Conservation (phyloP, 2,329 filamentous ascomycete species). For the Sarocladium oryzae region DNA sequence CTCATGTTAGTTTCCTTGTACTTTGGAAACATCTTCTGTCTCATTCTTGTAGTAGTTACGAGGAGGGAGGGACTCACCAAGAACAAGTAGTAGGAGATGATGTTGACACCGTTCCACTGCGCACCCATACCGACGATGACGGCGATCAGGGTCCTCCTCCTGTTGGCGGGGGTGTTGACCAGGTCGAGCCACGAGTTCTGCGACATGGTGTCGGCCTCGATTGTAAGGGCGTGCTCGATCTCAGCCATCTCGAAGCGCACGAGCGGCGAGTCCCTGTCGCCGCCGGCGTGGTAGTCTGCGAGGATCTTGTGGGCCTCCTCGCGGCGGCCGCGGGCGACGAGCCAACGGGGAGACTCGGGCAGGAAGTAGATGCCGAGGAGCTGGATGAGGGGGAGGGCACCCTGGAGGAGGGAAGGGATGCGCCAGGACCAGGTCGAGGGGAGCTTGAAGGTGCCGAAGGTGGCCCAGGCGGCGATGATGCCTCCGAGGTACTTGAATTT, state of each 20-base stretch:
- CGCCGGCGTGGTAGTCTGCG: conserved; percentile 34
- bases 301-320: conserved; percentile 31
- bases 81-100: conserved; percentile 1
- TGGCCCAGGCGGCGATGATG: conserved; percentile 15
- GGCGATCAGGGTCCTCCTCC: conserved; percentile 18
- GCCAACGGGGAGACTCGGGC: conserved; percentile 26
- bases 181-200: conserved; percentile 19
- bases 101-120: neutral
- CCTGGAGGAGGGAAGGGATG: conserved; percentile 11
- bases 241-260: conserved; percentile 35
- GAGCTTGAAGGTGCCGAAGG: conserved; percentile 16
- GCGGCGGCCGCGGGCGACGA: conserved; percentile 25
- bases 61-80: neutral
- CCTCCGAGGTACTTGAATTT: conserved; percentile 2
- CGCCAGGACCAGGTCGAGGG: conserved; percentile 9
- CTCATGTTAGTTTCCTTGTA: no score
- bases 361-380: conserved; percentile 23
- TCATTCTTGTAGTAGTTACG: neutral
- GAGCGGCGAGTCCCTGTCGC: conserved; percentile 31
- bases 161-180: conserved; percentile 17
- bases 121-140: conserved; percentile 13
- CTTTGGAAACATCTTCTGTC: no score
- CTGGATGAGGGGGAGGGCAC: conserved; percentile 4
- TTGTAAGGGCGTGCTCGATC: conserved; percentile 28
- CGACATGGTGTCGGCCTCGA: conserved; percentile 23